These are phyloP conservation scores for Prinsepia uniflora DNA, from an alignment of 306 rosid species.

Conservation along the genomic window DNA sequence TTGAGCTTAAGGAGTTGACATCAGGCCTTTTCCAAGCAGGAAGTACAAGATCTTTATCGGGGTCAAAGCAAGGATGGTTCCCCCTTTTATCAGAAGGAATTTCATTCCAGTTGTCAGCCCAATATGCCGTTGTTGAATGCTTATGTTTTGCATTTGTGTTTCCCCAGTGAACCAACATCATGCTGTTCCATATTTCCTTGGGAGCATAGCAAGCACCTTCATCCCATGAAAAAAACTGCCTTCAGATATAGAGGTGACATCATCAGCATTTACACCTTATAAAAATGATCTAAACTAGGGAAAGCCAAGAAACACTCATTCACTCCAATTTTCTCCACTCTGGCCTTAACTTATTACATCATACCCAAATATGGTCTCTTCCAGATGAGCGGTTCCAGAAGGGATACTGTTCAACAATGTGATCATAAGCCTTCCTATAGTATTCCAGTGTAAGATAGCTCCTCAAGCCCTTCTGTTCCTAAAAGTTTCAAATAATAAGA, in stretches of 20 bases:
- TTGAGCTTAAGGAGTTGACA: constrained; percentile 42
- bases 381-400: constrained; percentile 92
- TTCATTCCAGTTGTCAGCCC: constrained; percentile 86
- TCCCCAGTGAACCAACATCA: constrained; percentile 99
- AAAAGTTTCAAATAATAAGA: constrained; percentile 27
- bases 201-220: constrained; percentile 99
- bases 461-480: constrained; percentile 87
- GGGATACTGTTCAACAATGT: constrained; percentile 66
- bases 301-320: constrained; percentile 19
- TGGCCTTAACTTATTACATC: constrained; percentile 24
- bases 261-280: constrained; percentile 29
- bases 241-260: constrained; percentile 39
- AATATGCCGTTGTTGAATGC: constrained; percentile 91
- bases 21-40: constrained; percentile 98
- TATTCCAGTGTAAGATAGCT: constrained; percentile 88
- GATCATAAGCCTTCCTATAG: constrained; percentile 66
- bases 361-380: constrained; percentile 96
- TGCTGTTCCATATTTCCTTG: constrained; percentile 97
- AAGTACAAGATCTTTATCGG: constrained; percentile 89
- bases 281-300: constrained; percentile 7
- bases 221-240: constrained; percentile 98
- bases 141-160: constrained; percentile 86
- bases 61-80: constrained; percentile 88
- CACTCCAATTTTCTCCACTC: constrained; percentile 8
- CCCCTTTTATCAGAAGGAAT: constrained; percentile 70